Evolutionary conservation across 768 basidiomycete species (phyloP), one percentile per base, ranked within the genome.

Genomic region (Termitomyces sp.): DNA sequence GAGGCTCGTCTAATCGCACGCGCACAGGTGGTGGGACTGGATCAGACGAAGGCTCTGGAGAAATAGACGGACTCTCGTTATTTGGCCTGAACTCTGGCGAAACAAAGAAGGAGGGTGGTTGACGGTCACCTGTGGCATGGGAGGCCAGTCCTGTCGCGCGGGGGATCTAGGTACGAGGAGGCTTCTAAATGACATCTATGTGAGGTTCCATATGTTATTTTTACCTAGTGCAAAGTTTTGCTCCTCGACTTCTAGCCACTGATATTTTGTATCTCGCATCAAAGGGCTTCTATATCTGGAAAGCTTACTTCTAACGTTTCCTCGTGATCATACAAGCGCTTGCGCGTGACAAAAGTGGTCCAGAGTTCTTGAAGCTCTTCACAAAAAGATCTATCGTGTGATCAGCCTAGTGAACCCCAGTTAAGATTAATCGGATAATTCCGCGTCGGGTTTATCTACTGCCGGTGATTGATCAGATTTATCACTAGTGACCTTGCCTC

Each of bases 31-130:
- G 45, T 21, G 35, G 27, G 14, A 12, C 29, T 16, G 44, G 42
- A 25, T 11, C 56, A 5, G 49, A 50, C 34, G 43, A 54, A 6
- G 57, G 52, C 3, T 5, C 27, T 46, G 57, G 52, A 25, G 51
- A 46, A 2, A 42, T 58, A 9, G 57, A 58, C 19, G 44, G 29
- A 14, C 40, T 58, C 31, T 37, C 57, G 21, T 37, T 58, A 21
- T 58, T 53, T 47, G 45, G 57, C 25, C 19, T 58, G 11, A 58
- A 35, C 40, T 41, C 57, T n/a, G 38, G 37, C 4, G 57, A 53
- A 12, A 53, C 40, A 37, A 58, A 58, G 40, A 58, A 58, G 45
- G 57, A 58, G 19, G 35, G 52, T 31, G 51, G 57, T 40, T 58
- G 45, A 53, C 1, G 11, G 5, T n/a, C 27, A 25, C 25, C 9